Evolutionary conservation across 2,329 filamentous ascomycete species (phyloP).

Genomic region (Stylonectria norvegica): DNA sequence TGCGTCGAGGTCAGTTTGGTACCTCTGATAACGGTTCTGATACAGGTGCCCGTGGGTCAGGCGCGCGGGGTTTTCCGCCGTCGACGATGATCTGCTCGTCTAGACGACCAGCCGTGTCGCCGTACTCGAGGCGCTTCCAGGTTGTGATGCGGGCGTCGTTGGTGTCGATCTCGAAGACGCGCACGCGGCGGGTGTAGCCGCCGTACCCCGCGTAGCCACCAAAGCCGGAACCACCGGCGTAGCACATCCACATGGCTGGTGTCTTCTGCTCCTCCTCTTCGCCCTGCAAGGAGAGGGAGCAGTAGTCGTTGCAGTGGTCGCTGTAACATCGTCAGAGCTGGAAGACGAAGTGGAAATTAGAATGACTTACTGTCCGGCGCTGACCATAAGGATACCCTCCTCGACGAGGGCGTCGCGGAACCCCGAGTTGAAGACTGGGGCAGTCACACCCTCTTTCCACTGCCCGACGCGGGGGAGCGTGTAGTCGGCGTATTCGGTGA

Average conservation of each 20-base stretch:
- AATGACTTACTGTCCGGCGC: conserved; percentile 78
- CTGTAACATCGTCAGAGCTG: conserved; percentile 38
- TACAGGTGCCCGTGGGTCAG: too few species aligned
- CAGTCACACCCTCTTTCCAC: conserved; percentile 81
- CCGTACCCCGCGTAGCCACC: conserved; percentile 93
- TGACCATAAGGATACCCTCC: conserved; percentile 80
- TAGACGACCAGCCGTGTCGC: conserved; percentile 49
- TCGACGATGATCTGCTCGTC: conserved; percentile 67
- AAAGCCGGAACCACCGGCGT: conserved; percentile 86
- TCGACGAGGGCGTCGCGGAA: conserved; percentile 88
- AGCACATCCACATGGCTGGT: conserved; percentile 94
- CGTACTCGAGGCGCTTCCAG: conserved; percentile 83
- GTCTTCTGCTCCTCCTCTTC: conserved; percentile 43
- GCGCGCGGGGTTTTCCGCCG: conserved; percentile 45
- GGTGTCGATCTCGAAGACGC: conserved; percentile 91
- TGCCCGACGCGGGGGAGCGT: conserved; percentile 61
- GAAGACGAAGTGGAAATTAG: neutral
- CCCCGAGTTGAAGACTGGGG: conserved; percentile 84
- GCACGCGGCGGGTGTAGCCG: conserved; percentile 76
- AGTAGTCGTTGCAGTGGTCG: conserved; percentile 97
- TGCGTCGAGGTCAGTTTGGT: too few species aligned
- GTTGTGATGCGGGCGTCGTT: conserved; percentile 85
- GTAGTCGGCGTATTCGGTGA: conserved; percentile 76
- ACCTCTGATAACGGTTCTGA: too few species aligned
- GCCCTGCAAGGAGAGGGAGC: conserved; percentile 59